Evolutionary conservation across 2,329 filamentous ascomycete species (phyloP).

Genomic region (Sodiomyces alkalinus): DNA sequence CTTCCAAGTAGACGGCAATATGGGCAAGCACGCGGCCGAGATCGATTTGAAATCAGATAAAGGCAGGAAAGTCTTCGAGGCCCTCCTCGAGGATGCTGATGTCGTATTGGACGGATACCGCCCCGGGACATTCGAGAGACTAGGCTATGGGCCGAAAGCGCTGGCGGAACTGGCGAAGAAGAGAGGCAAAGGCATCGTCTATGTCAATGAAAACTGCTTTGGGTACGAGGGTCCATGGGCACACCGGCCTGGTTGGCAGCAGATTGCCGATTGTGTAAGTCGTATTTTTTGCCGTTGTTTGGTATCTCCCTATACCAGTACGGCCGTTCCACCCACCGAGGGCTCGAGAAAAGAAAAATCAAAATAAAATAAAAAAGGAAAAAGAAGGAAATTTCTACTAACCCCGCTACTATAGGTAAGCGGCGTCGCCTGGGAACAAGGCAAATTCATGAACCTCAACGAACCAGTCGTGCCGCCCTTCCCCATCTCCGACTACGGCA

Average conservation of each 20-base stretch:
- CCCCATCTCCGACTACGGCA: conserved; percentile 52
- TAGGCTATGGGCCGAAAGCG: conserved; percentile 13
- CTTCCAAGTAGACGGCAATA: conserved; percentile 59
- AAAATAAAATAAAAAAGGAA: too few species aligned
- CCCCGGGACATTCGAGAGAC: conserved; percentile 14
- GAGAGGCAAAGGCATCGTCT: conserved; percentile 13
- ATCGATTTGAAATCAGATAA: conserved; percentile 24
- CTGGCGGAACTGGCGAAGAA: conserved; percentile 5
- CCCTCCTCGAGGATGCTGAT: conserved; percentile 15
- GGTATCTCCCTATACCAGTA: too few species aligned
- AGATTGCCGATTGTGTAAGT: conserved; percentile 23
- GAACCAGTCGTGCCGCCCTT: conserved; percentile 53
- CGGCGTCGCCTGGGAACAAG: conserved; percentile 46
- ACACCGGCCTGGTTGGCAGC: conserved; percentile 19
- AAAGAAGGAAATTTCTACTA: too few species aligned
- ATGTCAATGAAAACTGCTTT: conserved; percentile 20
- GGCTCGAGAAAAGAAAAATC: too few species aligned
- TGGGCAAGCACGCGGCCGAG: conserved; percentile 52
- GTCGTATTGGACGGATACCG: conserved; percentile 20
- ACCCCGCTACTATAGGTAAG: conserved; percentile 19
- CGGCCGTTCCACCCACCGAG: too few species aligned
- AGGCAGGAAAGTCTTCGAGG: conserved; percentile 9
- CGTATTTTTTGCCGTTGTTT: too few species aligned
- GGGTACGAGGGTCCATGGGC: conserved; percentile 17
- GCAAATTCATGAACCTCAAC: conserved; percentile 41